Conservation (phyloP, 306 rosid species). For the Begonia peltatifolia region DNA sequence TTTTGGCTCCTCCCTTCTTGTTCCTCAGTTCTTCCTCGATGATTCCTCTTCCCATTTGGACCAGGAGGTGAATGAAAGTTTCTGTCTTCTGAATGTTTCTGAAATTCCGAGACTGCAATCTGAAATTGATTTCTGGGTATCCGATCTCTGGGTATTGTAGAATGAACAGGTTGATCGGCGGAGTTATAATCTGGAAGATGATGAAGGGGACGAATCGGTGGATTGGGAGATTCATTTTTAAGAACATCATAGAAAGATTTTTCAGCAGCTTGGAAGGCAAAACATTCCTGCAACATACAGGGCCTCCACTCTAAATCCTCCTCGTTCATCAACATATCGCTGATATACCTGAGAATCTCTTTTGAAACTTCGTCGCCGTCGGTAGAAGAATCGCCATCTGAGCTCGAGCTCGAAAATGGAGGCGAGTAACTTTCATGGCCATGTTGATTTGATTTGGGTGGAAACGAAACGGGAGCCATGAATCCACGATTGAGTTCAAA, state of each 20-base stretch:
- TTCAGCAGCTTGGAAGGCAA: constrained; percentile 40
- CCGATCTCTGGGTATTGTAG: no score
- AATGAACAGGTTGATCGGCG: no score
- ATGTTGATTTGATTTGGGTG: constrained; percentile 11
- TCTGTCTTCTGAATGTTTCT: no score
- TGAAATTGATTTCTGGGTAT: no score
- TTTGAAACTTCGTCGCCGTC: constrained; percentile 27
- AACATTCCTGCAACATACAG: constrained; percentile 29
- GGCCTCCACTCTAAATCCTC: constrained; percentile 42
- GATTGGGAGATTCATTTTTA: constrained; percentile 24
- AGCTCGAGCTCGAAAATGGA: constrained; percentile 5
- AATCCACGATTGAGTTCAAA: neutral
- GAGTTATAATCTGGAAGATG: no score
- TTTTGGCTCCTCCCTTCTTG: constrained; percentile 54
- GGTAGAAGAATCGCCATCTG: constrained; percentile 23
- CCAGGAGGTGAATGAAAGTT: no score
- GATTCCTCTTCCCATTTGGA: no score
- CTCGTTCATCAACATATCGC: constrained; percentile 55
- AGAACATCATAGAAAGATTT: constrained; percentile 36
- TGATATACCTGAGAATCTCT: constrained; percentile 26
- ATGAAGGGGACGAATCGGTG: no score
- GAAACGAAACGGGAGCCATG: constrained; percentile 9
- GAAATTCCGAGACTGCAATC: no score
- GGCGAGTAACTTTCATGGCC: neutral
- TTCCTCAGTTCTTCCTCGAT: no score